A percentile compares a stretch with the other conserved stretches of the same genome.
Evolutionary conservation across 495 filamentous ascomycete species (phyloP).

Genomic region (Penicillium waksmanii): DNA sequence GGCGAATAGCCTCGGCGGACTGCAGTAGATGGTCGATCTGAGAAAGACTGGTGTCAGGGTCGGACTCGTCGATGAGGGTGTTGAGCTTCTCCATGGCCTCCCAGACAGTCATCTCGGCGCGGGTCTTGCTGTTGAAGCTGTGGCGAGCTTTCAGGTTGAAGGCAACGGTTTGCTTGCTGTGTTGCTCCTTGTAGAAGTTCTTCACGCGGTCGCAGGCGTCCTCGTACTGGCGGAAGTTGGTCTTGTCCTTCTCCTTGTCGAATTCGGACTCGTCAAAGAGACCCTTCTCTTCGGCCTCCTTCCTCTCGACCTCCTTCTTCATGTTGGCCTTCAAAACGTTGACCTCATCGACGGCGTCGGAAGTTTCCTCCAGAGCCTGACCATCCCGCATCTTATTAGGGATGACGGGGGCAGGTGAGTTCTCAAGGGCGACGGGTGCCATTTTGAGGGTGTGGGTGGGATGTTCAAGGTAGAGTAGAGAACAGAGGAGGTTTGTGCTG

Average conservation of each 20-base stretch:
- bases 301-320: constrained; percentile 48
- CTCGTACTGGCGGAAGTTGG: constrained; percentile 78
- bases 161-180: constrained; percentile 81
- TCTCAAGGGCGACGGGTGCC: constrained; percentile 38
- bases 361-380: constrained; percentile 75
- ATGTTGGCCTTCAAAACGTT: constrained; percentile 71
- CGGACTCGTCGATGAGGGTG: constrained; percentile 83
- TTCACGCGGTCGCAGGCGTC: constrained; percentile 78
- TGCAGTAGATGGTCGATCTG: constrained; percentile 91
- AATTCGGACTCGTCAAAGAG: constrained; percentile 69
- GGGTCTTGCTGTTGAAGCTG: constrained; percentile 66
- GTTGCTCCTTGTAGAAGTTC: constrained; percentile 82
- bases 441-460: constrained; percentile 27
- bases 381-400: constrained; percentile 58
- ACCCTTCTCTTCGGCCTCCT: constrained; percentile 46
- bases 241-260: constrained; percentile 79
- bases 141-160: constrained; percentile 80
- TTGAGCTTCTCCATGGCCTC: constrained; percentile 89
- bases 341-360: constrained; percentile 79
- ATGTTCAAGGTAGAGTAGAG: not conserved
- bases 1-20: constrained; percentile 82
- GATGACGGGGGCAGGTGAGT: constrained; percentile 29
- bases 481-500: not conserved
- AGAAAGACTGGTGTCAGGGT: constrained; percentile 82
- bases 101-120: constrained; percentile 83